A percentile compares a stretch with the other conserved stretches of the same genome.
Evolutionary conservation across 495 filamentous ascomycete genomes (phyloP).

Genomic region (Trichoderma parareesei): DNA sequence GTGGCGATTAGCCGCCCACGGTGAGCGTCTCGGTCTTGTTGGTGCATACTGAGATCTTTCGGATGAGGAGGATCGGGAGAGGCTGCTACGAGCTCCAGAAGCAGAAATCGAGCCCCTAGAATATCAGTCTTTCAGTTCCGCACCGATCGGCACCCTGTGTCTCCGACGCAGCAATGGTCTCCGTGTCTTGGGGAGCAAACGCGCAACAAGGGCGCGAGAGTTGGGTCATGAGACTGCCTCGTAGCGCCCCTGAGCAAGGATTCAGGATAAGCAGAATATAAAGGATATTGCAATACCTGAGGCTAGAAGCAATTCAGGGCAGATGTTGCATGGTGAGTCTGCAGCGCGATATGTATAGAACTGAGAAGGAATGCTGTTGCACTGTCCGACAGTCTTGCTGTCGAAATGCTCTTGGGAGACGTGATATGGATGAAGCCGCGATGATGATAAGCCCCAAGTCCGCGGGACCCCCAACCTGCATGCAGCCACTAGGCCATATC

Average conservation of each 20-base stretch:
- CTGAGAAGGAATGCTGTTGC: not conserved
- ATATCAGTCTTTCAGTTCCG: not conserved
- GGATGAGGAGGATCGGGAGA: not conserved
- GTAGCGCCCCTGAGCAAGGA: not conserved
- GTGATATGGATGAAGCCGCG: not conserved
- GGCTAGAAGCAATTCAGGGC: not conserved
- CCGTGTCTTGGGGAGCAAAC: not conserved
- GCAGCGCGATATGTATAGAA: not conserved
- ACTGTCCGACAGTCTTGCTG: not conserved
- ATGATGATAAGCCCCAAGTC: not conserved
- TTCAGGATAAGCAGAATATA: not conserved
- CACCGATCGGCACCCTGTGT: not conserved
- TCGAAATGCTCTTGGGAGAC: not conserved
- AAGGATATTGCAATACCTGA: not conserved
- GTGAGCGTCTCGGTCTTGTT: conserved; percentile 28
- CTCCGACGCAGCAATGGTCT: not conserved
- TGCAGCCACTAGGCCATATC: no score
- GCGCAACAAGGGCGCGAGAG: not conserved
- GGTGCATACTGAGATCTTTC: not conserved
- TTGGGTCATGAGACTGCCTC: not conserved
- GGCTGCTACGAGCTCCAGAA: not conserved
- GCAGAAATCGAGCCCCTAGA: not conserved
- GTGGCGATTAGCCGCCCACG: conserved; percentile 65
- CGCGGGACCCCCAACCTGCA: no score
- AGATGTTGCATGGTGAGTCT: not conserved